These are phyloP conservation scores for Populus tomentosa DNA, from an alignment of 441 rosid species.

Conservation along the genomic window DNA sequence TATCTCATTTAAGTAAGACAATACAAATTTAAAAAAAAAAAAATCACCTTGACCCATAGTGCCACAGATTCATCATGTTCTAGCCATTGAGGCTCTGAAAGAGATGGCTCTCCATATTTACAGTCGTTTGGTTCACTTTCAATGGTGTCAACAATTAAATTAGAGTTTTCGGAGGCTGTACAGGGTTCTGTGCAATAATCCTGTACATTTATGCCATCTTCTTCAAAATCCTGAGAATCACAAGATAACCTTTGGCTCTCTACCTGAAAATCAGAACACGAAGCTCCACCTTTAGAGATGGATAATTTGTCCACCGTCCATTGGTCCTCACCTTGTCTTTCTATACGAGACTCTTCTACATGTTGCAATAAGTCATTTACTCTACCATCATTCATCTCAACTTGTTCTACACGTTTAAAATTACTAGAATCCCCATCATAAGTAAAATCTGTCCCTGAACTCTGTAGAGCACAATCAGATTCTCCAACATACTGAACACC, in stretches of 20 bases:
- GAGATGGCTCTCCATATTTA: conserved; percentile 51
- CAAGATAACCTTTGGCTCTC: conserved; percentile 42
- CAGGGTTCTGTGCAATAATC: conserved; percentile 33
- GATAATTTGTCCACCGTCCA: conserved; percentile 30
- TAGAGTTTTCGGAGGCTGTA: conserved; percentile 43
- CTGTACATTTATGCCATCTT: conserved; percentile 39
- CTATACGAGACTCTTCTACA: conserved; percentile 29
- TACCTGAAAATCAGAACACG: conserved; percentile 38
- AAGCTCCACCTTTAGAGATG: conserved; percentile 40
- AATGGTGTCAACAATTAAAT: conserved; percentile 41
- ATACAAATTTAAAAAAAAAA: conserved; percentile 4
- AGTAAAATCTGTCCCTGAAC: conserved; percentile 26
- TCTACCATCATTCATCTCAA: conserved; percentile 32
- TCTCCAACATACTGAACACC: conserved; percentile 47
- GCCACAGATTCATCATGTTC: conserved; percentile 82
- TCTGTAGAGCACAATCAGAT: conserved; percentile 39
- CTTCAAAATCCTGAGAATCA: conserved; percentile 49
- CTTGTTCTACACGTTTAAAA: conserved; percentile 34
- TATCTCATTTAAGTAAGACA: neutral
- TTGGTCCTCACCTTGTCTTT: conserved; percentile 32
- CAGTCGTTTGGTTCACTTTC: conserved; percentile 47
- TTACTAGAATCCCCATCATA: conserved; percentile 32
- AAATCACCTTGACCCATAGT: conserved; percentile 92
- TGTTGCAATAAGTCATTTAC: conserved; percentile 32
- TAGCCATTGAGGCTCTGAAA: conserved; percentile 73